These are phyloP conservation scores for Conoideocrella luteorostrata DNA, from an alignment of 2,329 filamentous ascomycete species.

Conservation along the genomic window DNA sequence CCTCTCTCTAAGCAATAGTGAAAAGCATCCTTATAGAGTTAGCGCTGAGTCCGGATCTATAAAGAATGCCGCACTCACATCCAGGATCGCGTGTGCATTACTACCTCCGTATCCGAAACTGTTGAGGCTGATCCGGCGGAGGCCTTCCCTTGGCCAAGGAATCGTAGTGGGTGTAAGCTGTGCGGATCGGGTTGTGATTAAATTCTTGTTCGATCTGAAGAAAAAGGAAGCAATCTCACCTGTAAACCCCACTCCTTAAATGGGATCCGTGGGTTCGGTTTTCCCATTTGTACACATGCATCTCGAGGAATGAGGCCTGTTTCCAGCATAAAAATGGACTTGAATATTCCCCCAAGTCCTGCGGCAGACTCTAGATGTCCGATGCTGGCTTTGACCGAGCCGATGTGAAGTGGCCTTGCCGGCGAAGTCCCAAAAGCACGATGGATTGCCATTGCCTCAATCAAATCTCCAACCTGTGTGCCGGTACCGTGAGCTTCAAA, in stretches of 20 bases:
- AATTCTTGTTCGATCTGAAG: too few species aligned
- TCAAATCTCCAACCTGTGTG: constrained; percentile 21
- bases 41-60: too few species aligned
- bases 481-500: constrained; percentile 39
- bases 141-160: constrained; percentile 8
- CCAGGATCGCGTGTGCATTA: constrained; percentile 27
- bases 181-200: too few species aligned
- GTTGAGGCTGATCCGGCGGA: constrained; percentile 23
- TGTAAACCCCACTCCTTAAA: too few species aligned
- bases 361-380: constrained; percentile 17
- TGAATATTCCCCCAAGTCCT: constrained; percentile 18
- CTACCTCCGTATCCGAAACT: constrained; percentile 31
- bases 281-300: constrained; percentile 16
- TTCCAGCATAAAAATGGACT: constrained; percentile 18
- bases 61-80: too few species aligned
- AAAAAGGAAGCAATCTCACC: constrained; percentile 11
- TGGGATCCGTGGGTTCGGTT: too few species aligned
- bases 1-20: too few species aligned
- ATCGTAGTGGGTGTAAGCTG: background rate
- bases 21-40: too few species aligned
- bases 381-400: constrained; percentile 23
- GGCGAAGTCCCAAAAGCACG: constrained; percentile 31
- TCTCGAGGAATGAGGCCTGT: constrained; percentile 17
- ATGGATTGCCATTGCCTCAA: constrained; percentile 27
- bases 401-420: constrained; percentile 13